Evolutionary conservation across 202 grass and related monocot genomes (phyloP).

Genomic region (Carex sylvatica): DNA sequence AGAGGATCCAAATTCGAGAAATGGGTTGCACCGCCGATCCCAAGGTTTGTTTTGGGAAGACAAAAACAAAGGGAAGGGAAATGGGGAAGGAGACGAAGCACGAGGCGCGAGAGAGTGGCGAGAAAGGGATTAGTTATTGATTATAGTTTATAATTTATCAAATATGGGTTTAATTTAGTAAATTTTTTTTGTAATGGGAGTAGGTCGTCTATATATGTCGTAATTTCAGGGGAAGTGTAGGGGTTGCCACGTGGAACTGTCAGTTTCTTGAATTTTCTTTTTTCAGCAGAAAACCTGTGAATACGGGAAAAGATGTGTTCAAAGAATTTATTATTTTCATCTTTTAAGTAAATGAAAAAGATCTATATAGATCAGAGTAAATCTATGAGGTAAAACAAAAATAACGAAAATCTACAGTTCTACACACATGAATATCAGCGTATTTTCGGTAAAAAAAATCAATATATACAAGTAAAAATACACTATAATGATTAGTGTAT

Average conservation of each 20-base stretch:
- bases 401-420: background rate
- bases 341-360: background rate
- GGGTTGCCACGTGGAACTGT: background rate
- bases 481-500: background rate
- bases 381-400: background rate
- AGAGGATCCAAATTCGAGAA: too few relatives aligned
- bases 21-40: conserved; percentile 13
- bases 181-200: background rate
- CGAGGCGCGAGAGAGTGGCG: conserved; percentile 18
- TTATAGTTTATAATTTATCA: background rate
- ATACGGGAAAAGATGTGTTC: background rate
- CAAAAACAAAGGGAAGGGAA: background rate
- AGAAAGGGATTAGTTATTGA: background rate
- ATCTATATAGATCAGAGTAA: background rate
- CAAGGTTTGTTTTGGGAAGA: conserved; percentile 6
- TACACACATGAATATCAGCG: background rate
- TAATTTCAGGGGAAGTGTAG: background rate
- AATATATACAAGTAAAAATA: background rate
- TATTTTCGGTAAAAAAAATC: background rate
- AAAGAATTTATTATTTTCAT: background rate
- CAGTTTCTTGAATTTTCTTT: background rate
- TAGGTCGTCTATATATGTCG: background rate
- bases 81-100: background rate
- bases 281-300: conserved; percentile 19
- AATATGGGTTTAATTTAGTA: conserved; percentile 18